phyloP scores from a whole-genome alignment of 2,329 filamentous ascomycete genomes.

The Trichoderma koningii region DNA sequence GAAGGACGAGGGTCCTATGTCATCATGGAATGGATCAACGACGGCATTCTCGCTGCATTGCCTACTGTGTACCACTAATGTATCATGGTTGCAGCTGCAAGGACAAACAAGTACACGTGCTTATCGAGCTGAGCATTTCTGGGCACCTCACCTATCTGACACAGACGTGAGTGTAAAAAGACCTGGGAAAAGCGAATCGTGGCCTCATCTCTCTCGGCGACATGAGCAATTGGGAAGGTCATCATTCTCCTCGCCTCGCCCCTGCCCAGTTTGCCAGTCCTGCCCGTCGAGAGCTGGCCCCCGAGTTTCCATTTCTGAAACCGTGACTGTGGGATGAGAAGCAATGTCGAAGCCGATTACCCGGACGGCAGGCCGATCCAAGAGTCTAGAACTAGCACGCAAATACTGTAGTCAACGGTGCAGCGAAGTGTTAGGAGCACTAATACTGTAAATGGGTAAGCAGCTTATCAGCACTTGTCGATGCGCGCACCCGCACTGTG shows the following conservation, averaged over 20 bases:
- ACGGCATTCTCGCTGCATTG: neutral
- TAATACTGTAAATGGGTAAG: too few species aligned
- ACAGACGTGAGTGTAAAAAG: neutral
- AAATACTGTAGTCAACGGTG: too few species aligned
- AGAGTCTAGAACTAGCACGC: slow-evolving; percentile 16
- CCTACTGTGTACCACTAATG: neutral
- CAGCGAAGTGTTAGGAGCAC: too few species aligned
- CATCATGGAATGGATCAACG: neutral
- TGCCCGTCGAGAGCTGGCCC: slow-evolving; percentile 10
- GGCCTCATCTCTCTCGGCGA: slow-evolving; percentile 6
- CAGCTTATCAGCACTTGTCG: slow-evolving; percentile 17
- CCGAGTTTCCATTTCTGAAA: slow-evolving; percentile 17
- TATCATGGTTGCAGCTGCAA: neutral
- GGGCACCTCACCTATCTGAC: neutral
- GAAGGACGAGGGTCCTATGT: neutral
- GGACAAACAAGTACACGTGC: too few species aligned
- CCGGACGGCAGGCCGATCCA: slow-evolving; percentile 22
- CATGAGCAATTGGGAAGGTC: slow-evolving; percentile 22
- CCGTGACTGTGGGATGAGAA: slow-evolving; percentile 21
- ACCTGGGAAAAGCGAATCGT: neutral
- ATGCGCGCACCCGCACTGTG: neutral
- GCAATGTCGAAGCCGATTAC: slow-evolving; percentile 25
- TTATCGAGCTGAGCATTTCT: too few species aligned
- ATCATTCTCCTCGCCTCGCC: neutral
- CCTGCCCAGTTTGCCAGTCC: neutral